These are phyloP conservation scores for Nepenthes gracilis DNA, from an alignment of 148 eudicot species.

Conservation along the genomic window DNA sequence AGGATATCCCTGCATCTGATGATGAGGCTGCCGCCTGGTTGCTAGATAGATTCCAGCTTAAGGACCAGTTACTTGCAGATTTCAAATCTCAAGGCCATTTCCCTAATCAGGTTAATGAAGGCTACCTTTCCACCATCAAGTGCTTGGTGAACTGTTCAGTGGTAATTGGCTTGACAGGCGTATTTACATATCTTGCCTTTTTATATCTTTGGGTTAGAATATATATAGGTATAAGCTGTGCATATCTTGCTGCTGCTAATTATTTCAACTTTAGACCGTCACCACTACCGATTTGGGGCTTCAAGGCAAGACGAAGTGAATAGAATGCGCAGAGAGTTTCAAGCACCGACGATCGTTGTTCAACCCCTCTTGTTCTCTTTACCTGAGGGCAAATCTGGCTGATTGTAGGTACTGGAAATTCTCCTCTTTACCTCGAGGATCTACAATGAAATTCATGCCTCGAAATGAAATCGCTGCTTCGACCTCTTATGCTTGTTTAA, in stretches of 20 bases:
- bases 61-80: slow-evolving; percentile 51
- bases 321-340: not conserved
- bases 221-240: slow-evolving; percentile 44
- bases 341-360: not conserved
- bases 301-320: slow-evolving; percentile 12
- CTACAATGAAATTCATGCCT: no score
- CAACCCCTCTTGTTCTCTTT: not conserved
- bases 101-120: slow-evolving; percentile 37
- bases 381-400: not conserved
- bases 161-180: slow-evolving; percentile 21
- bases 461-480: no score
- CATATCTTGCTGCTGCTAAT: slow-evolving; percentile 42
- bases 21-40: slow-evolving; percentile 40
- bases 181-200: slow-evolving; percentile 35
- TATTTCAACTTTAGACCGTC: slow-evolving; percentile 37
- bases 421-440: not conserved
- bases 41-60: slow-evolving; percentile 33
- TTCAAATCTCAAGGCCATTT: slow-evolving; percentile 40
- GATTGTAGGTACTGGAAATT: not conserved
- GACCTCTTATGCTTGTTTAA: no score
- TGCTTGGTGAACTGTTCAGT: slow-evolving; percentile 36
- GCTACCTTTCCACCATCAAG: slow-evolving; percentile 35
- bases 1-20: slow-evolving; percentile 43
- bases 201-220: slow-evolving; percentile 40
- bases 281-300: slow-evolving; percentile 20